A percentile compares a stretch with the other conserved stretches of the same genome.
These are phyloP conservation scores for Podila epigama DNA, from an alignment of 192 early-diverging fungal genomes.

Conservation along the genomic window DNA sequence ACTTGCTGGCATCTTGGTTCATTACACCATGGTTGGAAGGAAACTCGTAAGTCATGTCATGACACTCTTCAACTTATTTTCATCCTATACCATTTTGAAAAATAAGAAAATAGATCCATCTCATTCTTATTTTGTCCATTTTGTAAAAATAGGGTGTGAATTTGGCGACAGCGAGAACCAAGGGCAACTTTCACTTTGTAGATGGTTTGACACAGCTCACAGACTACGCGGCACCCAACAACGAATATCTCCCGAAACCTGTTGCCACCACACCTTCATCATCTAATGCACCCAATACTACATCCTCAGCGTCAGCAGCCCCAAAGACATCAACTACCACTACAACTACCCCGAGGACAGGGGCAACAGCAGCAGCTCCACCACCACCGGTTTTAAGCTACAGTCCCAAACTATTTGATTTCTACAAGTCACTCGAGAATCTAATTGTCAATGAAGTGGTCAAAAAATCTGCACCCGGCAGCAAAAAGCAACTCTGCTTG, in stretches of 20 bases:
- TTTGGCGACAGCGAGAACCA: slow-evolving; percentile 52
- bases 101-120: too few relatives aligned
- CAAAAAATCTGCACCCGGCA: not conserved
- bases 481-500: slow-evolving; percentile 46
- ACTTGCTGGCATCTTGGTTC: slow-evolving; percentile 63
- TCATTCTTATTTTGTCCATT: not conserved
- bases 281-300: too few relatives aligned
- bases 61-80: not conserved
- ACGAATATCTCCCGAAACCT: slow-evolving; percentile 19
- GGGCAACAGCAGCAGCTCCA: slow-evolving; percentile 9
- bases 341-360: slow-evolving; percentile 4
- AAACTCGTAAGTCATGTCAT: slow-evolving; percentile 58
- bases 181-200: slow-evolving; percentile 57
- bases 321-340: not conserved
- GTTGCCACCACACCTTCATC: slow-evolving; percentile 2
- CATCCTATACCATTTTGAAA: too few relatives aligned
- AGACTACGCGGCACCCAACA: slow-evolving; percentile 50
- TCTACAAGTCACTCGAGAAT: slow-evolving; percentile 49
- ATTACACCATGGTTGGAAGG: slow-evolving; percentile 63
- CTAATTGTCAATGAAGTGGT: slow-evolving; percentile 32
- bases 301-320: slow-evolving; percentile 11
- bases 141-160: slow-evolving; percentile 57
- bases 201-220: slow-evolving; percentile 65
- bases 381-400: slow-evolving; percentile 34
- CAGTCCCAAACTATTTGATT: slow-evolving; percentile 20